Base-by-base conservation (phyloP, 1,284 basidiomycete species). In the Microbotryomycetes sp. region DNA sequence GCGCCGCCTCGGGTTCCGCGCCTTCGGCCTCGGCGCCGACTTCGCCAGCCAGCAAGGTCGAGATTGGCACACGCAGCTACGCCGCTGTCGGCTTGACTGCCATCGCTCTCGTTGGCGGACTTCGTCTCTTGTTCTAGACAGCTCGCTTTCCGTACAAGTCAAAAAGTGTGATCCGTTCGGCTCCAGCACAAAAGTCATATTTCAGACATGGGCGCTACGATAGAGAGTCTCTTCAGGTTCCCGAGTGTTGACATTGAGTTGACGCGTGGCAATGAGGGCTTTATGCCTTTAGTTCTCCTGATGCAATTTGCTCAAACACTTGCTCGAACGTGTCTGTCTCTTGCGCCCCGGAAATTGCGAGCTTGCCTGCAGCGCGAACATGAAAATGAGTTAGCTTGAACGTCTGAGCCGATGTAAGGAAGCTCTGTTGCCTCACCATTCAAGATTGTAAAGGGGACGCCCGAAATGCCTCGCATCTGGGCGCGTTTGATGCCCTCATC, bases 361-460 rank as follows among this genome's bases (percentile, higher is more conserved):
- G 76, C 61, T 74, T 76, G 15, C 26, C 13, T 21, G 48, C 46
- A n/a, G n/a, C 41, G 23, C n/a, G n/a, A n/a, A n/a, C n/a, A n/a
- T n/a, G n/a, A n/a, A n/a, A n/a, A n/a, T n/a, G n/a, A n/a, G n/a
- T n/a, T n/a, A 5, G 9, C 9, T 26, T 23, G 35, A 4, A 26
- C 21, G 45, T 21, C 26, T 28, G 45, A 41, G 35, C 18, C 35
- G 35, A 61, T 56, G 18, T 55, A 57, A 13, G 57, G 55, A 29
- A 26, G 29, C 29, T 18, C 11, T 11, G 18, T 52, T n/a, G 50
- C 50, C 69, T 84, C 84, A 21, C 83, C 82, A 71, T 89, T 85
- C 65, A 91, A 85, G 71, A 89, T 83, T 51, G 83, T 83, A 76
- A 88, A 83, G 3, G 89, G 88, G 5, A 90, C 87, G 35, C 88